phyloP scores from a whole-genome alignment of 495 filamentous ascomycete species.

The Stereocaulon alpinum region DNA sequence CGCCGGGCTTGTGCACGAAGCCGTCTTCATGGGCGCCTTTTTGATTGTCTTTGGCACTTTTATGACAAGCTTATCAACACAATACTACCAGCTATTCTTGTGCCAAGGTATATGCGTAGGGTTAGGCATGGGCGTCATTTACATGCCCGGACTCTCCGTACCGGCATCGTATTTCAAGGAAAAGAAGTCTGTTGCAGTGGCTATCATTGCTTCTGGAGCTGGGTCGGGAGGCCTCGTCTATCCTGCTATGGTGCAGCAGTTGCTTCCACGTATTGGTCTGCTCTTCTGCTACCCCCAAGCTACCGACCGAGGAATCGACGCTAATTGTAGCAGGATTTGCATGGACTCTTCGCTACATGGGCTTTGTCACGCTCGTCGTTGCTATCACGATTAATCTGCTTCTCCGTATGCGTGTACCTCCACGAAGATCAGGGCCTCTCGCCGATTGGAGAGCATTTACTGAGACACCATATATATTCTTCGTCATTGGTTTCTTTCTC shows the following conservation, averaged over 20 bases:
- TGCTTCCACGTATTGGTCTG: neutral
- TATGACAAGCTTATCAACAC: constrained; percentile 27
- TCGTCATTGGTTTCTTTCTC: constrained; percentile 6
- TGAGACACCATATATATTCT: neutral
- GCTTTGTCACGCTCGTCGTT: neutral
- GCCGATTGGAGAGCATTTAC: constrained; percentile 33
- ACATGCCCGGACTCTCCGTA: constrained; percentile 10
- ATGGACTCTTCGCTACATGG: constrained; percentile 42
- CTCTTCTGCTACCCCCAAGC: neutral
- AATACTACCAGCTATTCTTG: constrained; percentile 36
- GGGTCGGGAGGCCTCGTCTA: constrained; percentile 5
- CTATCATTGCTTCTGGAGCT: constrained; percentile 46
- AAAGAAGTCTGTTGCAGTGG: constrained; percentile 18
- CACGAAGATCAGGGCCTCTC: constrained; percentile 34
- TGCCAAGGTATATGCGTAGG: constrained; percentile 37
- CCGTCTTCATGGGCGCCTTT: constrained; percentile 30
- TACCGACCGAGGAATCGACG: too few species aligned
- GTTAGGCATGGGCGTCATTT: constrained; percentile 27
- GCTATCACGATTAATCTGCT: neutral
- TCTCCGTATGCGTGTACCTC: constrained; percentile 48
- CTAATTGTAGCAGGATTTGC: constrained; percentile 47
- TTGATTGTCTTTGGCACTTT: constrained; percentile 22
- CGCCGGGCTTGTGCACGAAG: neutral
- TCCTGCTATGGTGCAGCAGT: neutral
- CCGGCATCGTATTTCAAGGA: constrained; percentile 10